A percentile compares a stretch with the other conserved stretches of the same genome.
phyloP scores from a whole-genome alignment of 352 stramenopile genomes.

The Saprolegnia diclina region DNA sequence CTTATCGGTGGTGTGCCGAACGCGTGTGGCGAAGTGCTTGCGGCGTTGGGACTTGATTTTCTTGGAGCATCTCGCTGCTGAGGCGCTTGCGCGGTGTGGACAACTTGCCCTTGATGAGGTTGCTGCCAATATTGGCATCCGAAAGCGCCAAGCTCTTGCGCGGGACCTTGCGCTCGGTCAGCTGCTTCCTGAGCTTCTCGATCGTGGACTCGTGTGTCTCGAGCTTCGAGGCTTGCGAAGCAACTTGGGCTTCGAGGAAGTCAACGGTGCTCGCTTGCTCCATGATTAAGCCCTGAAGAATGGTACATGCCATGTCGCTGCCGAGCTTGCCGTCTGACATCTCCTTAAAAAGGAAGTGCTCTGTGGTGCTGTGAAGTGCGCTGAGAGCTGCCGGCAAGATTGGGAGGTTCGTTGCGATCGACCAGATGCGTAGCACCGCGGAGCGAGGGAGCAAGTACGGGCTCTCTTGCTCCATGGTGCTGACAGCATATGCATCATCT shows the following conservation, averaged over 20 bases:
- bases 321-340: slow-evolving; percentile 54
- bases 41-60: neutral
- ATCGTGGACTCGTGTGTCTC: slow-evolving; percentile 46
- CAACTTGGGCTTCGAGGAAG: slow-evolving; percentile 41
- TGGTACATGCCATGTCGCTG: slow-evolving; percentile 45
- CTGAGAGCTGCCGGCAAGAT: slow-evolving; percentile 69
- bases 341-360: slow-evolving; percentile 60
- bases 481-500: slow-evolving; percentile 30
- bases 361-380: slow-evolving; percentile 64
- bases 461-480: slow-evolving; percentile 33
- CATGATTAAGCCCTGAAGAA: slow-evolving; percentile 30
- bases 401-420: slow-evolving; percentile 36
- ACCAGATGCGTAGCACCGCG: slow-evolving; percentile 46
- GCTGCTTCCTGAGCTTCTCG: slow-evolving; percentile 56
- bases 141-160: slow-evolving; percentile 3
- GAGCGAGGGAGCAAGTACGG: slow-evolving; percentile 67
- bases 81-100: neutral
- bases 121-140: neutral
- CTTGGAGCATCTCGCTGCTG: slow-evolving; percentile 6
- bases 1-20: too few species aligned
- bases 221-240: slow-evolving; percentile 55
- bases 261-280: slow-evolving; percentile 36
- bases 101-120: neutral
- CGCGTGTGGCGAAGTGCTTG: slow-evolving; percentile 32
- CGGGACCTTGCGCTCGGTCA: slow-evolving; percentile 32